Conservation (phyloP, 441 rosid genomes). For the Manihot esculenta region DNA sequence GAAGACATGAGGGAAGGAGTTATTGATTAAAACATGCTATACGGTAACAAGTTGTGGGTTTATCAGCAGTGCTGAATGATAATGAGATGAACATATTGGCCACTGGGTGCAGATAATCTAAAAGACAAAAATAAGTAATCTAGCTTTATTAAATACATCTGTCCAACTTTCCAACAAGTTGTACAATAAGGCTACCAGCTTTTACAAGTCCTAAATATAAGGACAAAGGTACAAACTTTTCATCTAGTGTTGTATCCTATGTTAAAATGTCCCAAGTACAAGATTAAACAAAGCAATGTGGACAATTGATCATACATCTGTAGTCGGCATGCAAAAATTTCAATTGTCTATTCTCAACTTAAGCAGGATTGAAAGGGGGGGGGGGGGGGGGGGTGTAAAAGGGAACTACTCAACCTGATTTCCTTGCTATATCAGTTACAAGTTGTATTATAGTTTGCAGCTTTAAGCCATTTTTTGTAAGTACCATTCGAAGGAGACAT, state of each 20-base stretch:
- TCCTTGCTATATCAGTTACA: neutral
- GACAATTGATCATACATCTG: neutral
- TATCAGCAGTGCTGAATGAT: neutral
- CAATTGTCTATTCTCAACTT: neutral
- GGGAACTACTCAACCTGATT: no score
- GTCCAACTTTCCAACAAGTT: neutral
- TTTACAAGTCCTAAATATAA: neutral
- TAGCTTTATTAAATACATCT: neutral
- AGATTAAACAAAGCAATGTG: neutral
- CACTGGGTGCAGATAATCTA: neutral
- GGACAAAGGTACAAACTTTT: neutral
- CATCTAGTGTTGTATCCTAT: neutral
- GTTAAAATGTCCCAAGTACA: neutral
- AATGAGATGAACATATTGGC: neutral
- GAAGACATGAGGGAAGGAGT: neutral
- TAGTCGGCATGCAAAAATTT: neutral
- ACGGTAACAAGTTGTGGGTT: neutral
- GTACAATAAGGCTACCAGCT: neutral
- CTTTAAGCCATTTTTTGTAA: neutral
- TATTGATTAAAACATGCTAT: neutral
- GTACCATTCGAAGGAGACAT: neutral
- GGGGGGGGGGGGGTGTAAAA: no score
- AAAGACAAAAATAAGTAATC: neutral
- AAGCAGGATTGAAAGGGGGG: neutral
- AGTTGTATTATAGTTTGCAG: neutral